A percentile compares a stretch with the other conserved stretches of the same genome.
phyloP scores from a whole-genome alignment of 345 rosid species.

The Diplotaxis tenuifolia region DNA sequence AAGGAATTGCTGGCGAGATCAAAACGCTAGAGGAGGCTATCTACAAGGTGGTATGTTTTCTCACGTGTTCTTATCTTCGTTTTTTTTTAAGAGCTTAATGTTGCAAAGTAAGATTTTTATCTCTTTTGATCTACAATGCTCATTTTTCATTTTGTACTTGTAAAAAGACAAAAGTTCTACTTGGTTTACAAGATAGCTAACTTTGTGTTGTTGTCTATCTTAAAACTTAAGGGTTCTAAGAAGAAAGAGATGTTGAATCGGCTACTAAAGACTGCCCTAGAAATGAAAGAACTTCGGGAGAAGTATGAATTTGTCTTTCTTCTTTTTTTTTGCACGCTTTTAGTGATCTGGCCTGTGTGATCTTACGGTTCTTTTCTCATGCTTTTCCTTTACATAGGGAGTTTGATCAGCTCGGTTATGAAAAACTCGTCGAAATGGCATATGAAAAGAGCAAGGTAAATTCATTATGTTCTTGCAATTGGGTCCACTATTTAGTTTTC shows the following conservation, averaged over 20 bases:
- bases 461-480: not conserved
- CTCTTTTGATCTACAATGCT: not conserved
- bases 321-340: slow-evolving; percentile 19
- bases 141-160: not conserved
- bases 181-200: slow-evolving; percentile 20
- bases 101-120: not conserved
- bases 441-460: slow-evolving; percentile 82
- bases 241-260: slow-evolving; percentile 63
- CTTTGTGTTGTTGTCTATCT: slow-evolving; percentile 23
- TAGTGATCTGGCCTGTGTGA: slow-evolving; percentile 13
- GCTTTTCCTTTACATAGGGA: slow-evolving; percentile 47
- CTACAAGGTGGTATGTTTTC: slow-evolving; percentile 64
- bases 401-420: slow-evolving; percentile 64
- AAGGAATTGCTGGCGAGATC: slow-evolving; percentile 58
- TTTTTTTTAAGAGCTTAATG: not conserved
- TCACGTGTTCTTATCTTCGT: not conserved
- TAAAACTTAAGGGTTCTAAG: slow-evolving; percentile 55
- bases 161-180: not conserved
- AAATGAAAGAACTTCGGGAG: slow-evolving; percentile 64
- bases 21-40: slow-evolving; percentile 58
- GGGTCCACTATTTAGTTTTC: slow-evolving; percentile 3
- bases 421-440: slow-evolving; percentile 78
- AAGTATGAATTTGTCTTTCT: slow-evolving; percentile 47
- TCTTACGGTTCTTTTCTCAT: slow-evolving; percentile 14
- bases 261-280: slow-evolving; percentile 60